Conservation (phyloP, 441 rosid species). For the Iberis amara region DNA sequence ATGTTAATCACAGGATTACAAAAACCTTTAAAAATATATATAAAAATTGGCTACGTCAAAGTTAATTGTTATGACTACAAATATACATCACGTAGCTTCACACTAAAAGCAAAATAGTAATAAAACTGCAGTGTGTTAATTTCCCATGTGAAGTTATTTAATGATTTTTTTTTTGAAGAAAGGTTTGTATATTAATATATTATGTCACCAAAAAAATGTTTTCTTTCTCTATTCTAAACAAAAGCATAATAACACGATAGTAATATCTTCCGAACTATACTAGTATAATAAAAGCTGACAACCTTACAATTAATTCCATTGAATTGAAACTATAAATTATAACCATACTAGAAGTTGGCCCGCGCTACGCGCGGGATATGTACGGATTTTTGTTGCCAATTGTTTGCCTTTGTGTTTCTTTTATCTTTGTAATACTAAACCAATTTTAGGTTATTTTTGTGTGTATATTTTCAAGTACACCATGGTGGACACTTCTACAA, state of each 20-base stretch:
- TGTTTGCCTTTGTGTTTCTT: no score
- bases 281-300: slow-evolving; percentile 26
- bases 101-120: slow-evolving; percentile 25
- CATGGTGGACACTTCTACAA: no score
- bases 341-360: slow-evolving; percentile 4
- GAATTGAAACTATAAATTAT: slow-evolving; percentile 23
- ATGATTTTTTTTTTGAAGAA: slow-evolving; percentile 14
- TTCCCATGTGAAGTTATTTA: slow-evolving; percentile 34
- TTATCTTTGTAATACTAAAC: no score
- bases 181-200: neutral
- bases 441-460: no score
- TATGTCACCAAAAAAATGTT: slow-evolving; percentile 1
- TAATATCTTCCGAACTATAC: slow-evolving; percentile 31
- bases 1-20: slow-evolving; percentile 33
- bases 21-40: neutral
- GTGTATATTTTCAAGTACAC: no score
- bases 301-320: slow-evolving; percentile 31
- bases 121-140: slow-evolving; percentile 29
- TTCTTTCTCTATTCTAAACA: slow-evolving; percentile 2
- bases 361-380: no score
- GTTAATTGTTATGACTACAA: slow-evolving; percentile 16
- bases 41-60: slow-evolving; percentile 26
- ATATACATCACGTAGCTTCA: slow-evolving; percentile 25
- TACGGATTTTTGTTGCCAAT: no score
- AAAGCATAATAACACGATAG: slow-evolving; percentile 14